Percentiles rank a stretch among this genome's conserved stretches.
Evolutionary conservation across 495 filamentous ascomycete species (phyloP).

Genomic region (Neurospora intermedia): DNA sequence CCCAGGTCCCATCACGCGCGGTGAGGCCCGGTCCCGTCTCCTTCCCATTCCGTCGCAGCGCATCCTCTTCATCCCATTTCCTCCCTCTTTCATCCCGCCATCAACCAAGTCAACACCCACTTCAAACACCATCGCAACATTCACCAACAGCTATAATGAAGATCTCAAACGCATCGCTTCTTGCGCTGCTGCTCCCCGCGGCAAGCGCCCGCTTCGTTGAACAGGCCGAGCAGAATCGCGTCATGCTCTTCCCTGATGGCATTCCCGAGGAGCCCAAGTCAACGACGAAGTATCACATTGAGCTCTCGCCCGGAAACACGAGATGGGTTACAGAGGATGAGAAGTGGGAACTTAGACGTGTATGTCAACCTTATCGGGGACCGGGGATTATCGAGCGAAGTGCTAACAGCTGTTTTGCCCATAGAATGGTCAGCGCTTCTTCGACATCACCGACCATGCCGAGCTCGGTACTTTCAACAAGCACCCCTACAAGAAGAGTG

Average conservation of each 20-base stretch:
- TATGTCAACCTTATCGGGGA: conserved; percentile 31
- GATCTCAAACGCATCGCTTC: conserved; percentile 33
- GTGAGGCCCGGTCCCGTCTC: neutral
- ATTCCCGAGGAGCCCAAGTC: conserved; percentile 18
- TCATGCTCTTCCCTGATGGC: conserved; percentile 27
- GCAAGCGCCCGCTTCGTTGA: conserved; percentile 43
- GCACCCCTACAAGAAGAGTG: conserved; percentile 29
- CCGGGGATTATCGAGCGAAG: neutral
- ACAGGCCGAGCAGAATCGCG: conserved; percentile 30
- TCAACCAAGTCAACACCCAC: neutral
- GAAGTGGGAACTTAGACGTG: conserved; percentile 83
- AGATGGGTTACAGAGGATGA: conserved; percentile 85
- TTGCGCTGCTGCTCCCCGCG: conserved; percentile 38
- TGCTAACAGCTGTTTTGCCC: conserved; percentile 1
- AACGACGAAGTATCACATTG: conserved; percentile 60
- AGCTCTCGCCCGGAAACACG: conserved; percentile 76
- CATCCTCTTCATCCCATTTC: neutral
- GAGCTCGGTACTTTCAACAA: conserved; percentile 41
- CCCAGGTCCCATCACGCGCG: neutral
- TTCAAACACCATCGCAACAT: neutral
- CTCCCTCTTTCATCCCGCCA: neutral
- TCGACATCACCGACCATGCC: conserved; percentile 75
- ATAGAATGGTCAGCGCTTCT: conserved; percentile 78
- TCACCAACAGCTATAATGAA: conserved; percentile 17
- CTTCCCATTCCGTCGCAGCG: neutral